Conservation (phyloP, 2,329 filamentous ascomycete species). For the Diaporthe sp. region DNA sequence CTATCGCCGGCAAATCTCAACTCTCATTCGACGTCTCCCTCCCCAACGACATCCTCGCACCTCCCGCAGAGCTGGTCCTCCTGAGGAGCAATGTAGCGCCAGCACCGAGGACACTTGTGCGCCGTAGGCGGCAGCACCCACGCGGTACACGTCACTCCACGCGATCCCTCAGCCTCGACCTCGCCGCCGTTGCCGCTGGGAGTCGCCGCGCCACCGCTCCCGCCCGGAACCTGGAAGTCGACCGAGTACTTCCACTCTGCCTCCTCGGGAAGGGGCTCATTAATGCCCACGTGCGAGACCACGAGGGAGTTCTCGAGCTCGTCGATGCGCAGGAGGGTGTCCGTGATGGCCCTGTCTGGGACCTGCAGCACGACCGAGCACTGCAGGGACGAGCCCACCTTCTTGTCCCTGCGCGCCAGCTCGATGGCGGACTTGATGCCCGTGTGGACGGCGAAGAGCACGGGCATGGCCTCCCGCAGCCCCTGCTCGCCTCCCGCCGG, state of each 20-base stretch:
- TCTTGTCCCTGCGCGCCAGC: slow-evolving; percentile 74
- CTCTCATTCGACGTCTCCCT: background rate
- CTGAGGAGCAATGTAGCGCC: slow-evolving; percentile 81
- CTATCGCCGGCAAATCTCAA: too few species aligned
- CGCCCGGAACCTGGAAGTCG: slow-evolving; percentile 51
- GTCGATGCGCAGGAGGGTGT: slow-evolving; percentile 53
- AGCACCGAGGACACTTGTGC: slow-evolving; percentile 87
- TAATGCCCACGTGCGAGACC: slow-evolving; percentile 71
- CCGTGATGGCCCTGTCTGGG: slow-evolving; percentile 47
- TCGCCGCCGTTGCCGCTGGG: background rate
- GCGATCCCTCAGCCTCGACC: background rate
- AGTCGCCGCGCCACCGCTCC: background rate
- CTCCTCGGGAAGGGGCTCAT: slow-evolving; percentile 43
- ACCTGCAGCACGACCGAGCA: slow-evolving; percentile 72
- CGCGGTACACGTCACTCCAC: slow-evolving; percentile 49
- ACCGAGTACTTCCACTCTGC: slow-evolving; percentile 54
- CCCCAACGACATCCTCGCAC: slow-evolving; percentile 74
- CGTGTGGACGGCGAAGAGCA: slow-evolving; percentile 66
- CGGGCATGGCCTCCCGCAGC: slow-evolving; percentile 55
- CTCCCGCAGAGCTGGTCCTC: slow-evolving; percentile 76
- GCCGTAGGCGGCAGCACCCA: slow-evolving; percentile 60
- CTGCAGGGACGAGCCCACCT: slow-evolving; percentile 84
- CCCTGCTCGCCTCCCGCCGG: slow-evolving; percentile 47
- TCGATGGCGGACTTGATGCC: slow-evolving; percentile 84
- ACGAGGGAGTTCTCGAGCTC: slow-evolving; percentile 76